Evolutionary conservation across 176 grass and related monocot species (phyloP), one percentile per base, ranked within the genome.

Genomic region (Rhynchospora tenuis): DNA sequence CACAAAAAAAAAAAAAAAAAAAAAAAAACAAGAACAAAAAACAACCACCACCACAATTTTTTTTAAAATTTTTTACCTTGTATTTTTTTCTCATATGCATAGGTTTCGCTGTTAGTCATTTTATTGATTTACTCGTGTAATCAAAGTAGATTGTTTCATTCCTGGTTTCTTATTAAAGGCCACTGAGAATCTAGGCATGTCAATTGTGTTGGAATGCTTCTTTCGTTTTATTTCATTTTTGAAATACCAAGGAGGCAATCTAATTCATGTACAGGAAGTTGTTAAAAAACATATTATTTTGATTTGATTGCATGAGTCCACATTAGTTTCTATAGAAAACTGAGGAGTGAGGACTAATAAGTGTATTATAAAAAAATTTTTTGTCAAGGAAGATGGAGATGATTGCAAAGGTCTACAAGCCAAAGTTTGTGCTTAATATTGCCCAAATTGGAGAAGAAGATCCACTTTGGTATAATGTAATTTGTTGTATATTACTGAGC

Each of bases 381-480:
- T 24, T 81, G n/a, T 89, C 16, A 65, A 44, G 89, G 86, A 94
- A 98, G 92, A 98, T 98, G 92, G 84, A 74, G 42, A 84, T 45
- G 78, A 58, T 79, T 66, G 62, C 95, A 65, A 90, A 89, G 48
- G 38, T 74, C 64, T 88, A 94, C 85, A 74, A 84, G 26, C 92
- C 87, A 50, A 93, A 87, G 52, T 94, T 94, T 31, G 87, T 98
- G 82, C 65, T 98, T 64, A 54, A 93, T 76, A 76, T 91, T 89
- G 87, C 85, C 85, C 70, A 84, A 75, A 46, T 88, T 60, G 89
- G 89, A 58, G 87, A 91, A 28, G 29, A 88, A 0, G 89, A 94
- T 58, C 86, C 87, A 73, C 87, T 98, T 54, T 83, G 84, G 79
- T 77, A 84, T 56, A 94, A 94, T 85, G 95, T 98, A 90, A 87